Percentiles rank a stretch among this genome's conserved stretches.
These are phyloP conservation scores for Bretschneidera sinensis DNA, from an alignment of 345 rosid species.

Conservation along the genomic window DNA sequence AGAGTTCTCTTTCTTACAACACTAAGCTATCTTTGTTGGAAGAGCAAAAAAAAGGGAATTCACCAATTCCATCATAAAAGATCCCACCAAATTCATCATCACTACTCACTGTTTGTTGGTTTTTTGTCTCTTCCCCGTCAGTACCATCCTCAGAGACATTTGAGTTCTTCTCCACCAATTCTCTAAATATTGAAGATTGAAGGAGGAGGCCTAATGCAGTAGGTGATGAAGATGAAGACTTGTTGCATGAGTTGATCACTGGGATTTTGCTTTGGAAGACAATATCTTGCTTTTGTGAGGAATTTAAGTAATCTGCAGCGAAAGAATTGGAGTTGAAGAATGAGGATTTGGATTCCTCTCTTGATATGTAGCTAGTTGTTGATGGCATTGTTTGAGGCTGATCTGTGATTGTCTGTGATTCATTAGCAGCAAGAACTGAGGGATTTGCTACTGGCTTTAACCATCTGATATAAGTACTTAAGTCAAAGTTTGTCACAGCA, in stretches of 20 bases:
- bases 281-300: slow-evolving; percentile 22
- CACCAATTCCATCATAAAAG: slow-evolving; percentile 29
- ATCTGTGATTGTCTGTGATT: slow-evolving; percentile 13
- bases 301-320: slow-evolving; percentile 21
- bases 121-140: slow-evolving; percentile 31
- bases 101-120: slow-evolving; percentile 15
- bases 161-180: slow-evolving; percentile 48
- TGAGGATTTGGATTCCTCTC: slow-evolving; percentile 30
- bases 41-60: slow-evolving; percentile 29
- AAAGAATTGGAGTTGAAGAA: slow-evolving; percentile 13
- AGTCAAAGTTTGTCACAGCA: slow-evolving; percentile 50
- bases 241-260: slow-evolving; percentile 16
- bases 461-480: slow-evolving; percentile 49
- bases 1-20: slow-evolving; percentile 30
- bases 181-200: slow-evolving; percentile 52
- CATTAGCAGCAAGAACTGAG: slow-evolving; percentile 17
- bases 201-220: slow-evolving; percentile 57
- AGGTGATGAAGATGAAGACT: slow-evolving; percentile 36
- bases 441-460: slow-evolving; percentile 37
- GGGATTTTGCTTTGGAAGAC: slow-evolving; percentile 15
- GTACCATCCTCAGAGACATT: slow-evolving; percentile 26
- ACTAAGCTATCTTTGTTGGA: slow-evolving; percentile 23
- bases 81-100: slow-evolving; percentile 40
- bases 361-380: slow-evolving; percentile 17
- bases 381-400: slow-evolving; percentile 16